Evolutionary conservation across 139 green algal genomes (phyloP), one percentile per base, ranked within the genome.

Genomic region (Chlamydomonas applanata): DNA sequence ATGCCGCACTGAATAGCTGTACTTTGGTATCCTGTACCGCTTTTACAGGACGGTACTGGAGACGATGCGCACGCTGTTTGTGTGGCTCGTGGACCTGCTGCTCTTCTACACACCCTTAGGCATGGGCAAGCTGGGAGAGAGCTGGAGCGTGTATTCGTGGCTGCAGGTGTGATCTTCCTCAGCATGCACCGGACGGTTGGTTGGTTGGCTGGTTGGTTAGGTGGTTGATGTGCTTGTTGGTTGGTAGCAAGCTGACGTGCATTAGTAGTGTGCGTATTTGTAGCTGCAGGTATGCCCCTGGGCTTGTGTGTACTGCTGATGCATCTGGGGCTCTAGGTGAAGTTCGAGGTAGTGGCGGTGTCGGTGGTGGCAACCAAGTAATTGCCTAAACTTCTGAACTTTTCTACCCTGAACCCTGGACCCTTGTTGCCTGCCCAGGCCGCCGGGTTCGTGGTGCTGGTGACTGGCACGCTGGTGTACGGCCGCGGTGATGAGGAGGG

Each of bases 1-100:
- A 20, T 57, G 49, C 49, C 49, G 20, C 49, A 57, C 49, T n/a
- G 17, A 63, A 24, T 19, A 9, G 54, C 17, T 25, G 30, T 32
- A 20, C 29, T 1, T 44, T 33, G 11, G 59, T 40, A n/a, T 20
- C 44, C 22, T 49, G 40, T 11, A 49, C 40, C 40, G 25, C 40
- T 49, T 11, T 11, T 88, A 89, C 82, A 53, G 85, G 20, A 91
- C 85, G 24, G 85, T 93, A 33, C 82, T 93, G 57, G 89, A 93
- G 81, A 93, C 89, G 4, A 90, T 90, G 79, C 77, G 89, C 46
- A 93, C 89, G n/a, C 80, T 93, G 32, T 89, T 91, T 75, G 89
- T 91, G 64, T 93, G 89, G 89, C 75, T 90, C 65, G 78, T 93
- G 80, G 86, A 80, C 63, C 76, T 92, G 69, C 19, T 74, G 35